Percentiles rank a stretch among this genome's conserved stretches.
Evolutionary conservation across 2,329 filamentous ascomycete species (phyloP).

Genomic region (Knufia petricola): DNA sequence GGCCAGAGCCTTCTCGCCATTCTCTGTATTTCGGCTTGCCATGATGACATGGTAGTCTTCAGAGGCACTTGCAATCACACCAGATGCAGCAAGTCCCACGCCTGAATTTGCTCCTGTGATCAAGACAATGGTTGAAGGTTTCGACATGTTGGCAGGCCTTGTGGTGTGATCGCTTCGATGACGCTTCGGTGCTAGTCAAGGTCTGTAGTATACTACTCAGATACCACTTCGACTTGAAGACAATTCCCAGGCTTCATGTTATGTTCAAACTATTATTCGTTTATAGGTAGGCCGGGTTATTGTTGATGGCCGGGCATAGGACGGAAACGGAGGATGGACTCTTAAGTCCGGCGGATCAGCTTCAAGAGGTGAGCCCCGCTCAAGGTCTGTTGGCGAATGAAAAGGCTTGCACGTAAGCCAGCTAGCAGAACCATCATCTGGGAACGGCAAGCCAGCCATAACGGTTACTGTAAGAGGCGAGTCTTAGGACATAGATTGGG

Average conservation of each 20-base stretch:
- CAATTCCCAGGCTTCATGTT: too few species aligned
- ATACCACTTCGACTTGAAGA: too few species aligned
- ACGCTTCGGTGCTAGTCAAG: background rate
- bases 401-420: too few species aligned
- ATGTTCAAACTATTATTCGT: too few species aligned
- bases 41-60: conserved; percentile 21
- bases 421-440: too few species aligned
- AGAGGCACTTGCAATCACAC: conserved; percentile 18
- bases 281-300: too few species aligned
- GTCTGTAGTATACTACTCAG: background rate
- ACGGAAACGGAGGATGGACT: too few species aligned
- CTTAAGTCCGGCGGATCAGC: too few species aligned
- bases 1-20: conserved; percentile 12
- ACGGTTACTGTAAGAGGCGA: background rate
- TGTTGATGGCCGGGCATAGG: too few species aligned
- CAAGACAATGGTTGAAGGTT: conserved; percentile 7
- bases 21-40: conserved; percentile 14
- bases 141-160: background rate
- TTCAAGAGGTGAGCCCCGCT: too few species aligned
- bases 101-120: conserved; percentile 23
- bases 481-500: conserved; percentile 1
- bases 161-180: background rate
- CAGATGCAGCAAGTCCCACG: conserved; percentile 23
- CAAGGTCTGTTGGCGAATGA: too few species aligned
- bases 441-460: background rate